phyloP scores from a whole-genome alignment of 768 basidiomycete species.

The Suillus americanus region DNA sequence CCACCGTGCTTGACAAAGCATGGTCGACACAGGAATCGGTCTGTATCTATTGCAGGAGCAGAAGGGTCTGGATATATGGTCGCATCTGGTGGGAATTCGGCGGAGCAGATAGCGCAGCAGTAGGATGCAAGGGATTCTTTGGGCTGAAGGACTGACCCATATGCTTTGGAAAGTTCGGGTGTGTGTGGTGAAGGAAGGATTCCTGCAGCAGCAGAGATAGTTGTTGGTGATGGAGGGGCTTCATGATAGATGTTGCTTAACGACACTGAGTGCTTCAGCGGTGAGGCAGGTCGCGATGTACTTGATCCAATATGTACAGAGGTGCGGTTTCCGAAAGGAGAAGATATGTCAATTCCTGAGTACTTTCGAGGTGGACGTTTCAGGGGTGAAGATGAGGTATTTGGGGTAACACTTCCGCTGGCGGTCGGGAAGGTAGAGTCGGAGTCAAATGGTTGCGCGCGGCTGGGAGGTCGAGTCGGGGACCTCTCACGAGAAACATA shows the following conservation, averaged over 20 bases:
- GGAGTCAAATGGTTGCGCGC: slow-evolving; percentile 8
- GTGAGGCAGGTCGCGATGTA: slow-evolving; percentile 57
- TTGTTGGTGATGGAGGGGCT: slow-evolving; percentile 32
- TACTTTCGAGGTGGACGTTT: slow-evolving; percentile 54
- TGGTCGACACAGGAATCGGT: slow-evolving; percentile 70
- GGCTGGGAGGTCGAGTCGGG: slow-evolving; percentile 36
- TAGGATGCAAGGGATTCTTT: slow-evolving; percentile 70
- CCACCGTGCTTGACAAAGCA: slow-evolving; percentile 76
- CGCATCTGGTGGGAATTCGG: slow-evolving; percentile 73
- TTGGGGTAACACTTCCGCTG: slow-evolving; percentile 11
- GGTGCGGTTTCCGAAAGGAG: slow-evolving; percentile 44
- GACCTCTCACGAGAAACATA: slow-evolving; percentile 61
- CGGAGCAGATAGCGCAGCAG: slow-evolving; percentile 64
- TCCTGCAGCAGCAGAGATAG: slow-evolving; percentile 54
- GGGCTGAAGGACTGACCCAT: slow-evolving; percentile 81
- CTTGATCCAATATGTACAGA: slow-evolving; percentile 58
- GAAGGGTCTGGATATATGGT: slow-evolving; percentile 82
- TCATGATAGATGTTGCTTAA: slow-evolving; percentile 6
- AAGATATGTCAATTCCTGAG: slow-evolving; percentile 31
- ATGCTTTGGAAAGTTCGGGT: slow-evolving; percentile 74
- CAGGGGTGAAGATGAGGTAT: slow-evolving; percentile 16
- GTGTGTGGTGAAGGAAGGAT: slow-evolving; percentile 62
- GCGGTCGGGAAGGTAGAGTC: slow-evolving; percentile 8
- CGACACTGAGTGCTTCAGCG: slow-evolving; percentile 43
- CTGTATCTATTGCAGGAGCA: slow-evolving; percentile 16